Evolutionary conservation across 176 grass and related monocot genomes (phyloP).

Genomic region (Saccharum spontaneum): DNA sequence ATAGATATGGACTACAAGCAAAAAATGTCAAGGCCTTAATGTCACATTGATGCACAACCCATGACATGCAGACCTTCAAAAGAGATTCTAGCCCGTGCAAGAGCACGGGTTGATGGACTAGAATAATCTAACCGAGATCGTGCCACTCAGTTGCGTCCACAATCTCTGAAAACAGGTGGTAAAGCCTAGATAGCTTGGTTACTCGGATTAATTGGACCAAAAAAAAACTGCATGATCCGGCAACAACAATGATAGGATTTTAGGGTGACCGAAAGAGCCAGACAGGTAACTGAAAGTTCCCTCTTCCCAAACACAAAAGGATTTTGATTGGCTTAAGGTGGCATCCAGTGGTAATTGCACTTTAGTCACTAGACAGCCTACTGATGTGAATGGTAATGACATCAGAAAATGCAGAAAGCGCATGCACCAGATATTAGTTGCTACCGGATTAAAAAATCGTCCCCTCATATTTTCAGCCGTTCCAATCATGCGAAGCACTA

Average conservation of each 20-base stretch:
- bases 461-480: constrained; percentile 18
- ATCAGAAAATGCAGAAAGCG: constrained; percentile 39
- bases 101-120: too few relatives aligned
- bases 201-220: not conserved
- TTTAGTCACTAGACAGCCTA: constrained; percentile 38
- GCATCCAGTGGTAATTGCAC: constrained; percentile 44
- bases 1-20: too few relatives aligned
- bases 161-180: not conserved
- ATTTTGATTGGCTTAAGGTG: constrained; percentile 25
- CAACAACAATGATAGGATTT: not conserved
- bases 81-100: too few relatives aligned
- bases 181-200: not conserved
- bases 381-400: constrained; percentile 38
- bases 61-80: too few relatives aligned
- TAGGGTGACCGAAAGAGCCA: constrained; percentile 12
- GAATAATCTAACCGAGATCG: too few relatives aligned
- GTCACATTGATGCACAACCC: too few relatives aligned
- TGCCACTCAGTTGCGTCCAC: too few relatives aligned
- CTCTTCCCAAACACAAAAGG: not conserved
- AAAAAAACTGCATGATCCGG: not conserved
- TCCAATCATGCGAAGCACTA: constrained; percentile 59
- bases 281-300: constrained; percentile 12
- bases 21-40: too few relatives aligned
- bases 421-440: constrained; percentile 25
- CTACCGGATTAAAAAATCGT: not conserved